Conservation (phyloP, 306 rosid species). For the Rosa chinensis region DNA sequence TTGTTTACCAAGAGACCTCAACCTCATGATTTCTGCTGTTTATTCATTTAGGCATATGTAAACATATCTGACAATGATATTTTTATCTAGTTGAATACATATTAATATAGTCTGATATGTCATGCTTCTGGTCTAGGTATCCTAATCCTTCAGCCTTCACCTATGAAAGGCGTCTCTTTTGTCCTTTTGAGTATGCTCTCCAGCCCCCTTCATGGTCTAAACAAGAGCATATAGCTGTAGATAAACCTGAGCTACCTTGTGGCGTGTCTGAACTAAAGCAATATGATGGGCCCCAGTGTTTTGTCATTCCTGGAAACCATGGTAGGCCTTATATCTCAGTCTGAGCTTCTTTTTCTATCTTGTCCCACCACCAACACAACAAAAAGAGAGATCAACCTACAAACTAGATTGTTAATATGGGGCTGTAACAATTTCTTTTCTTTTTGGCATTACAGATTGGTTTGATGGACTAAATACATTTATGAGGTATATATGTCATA, state of each 20-base stretch:
- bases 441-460: slow-evolving; percentile 69
- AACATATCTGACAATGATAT: background rate
- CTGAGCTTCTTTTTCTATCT: slow-evolving; percentile 22
- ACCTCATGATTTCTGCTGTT: background rate
- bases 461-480: slow-evolving; percentile 97
- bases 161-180: slow-evolving; percentile 82
- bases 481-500: slow-evolving; percentile 92
- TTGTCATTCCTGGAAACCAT: slow-evolving; percentile 94
- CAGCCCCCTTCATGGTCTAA: slow-evolving; percentile 89
- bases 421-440: background rate
- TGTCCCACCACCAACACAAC: background rate
- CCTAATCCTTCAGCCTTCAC: slow-evolving; percentile 94
- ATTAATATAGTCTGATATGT: background rate
- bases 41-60: background rate
- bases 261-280: slow-evolving; percentile 64
- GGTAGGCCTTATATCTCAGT: slow-evolving; percentile 52
- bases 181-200: slow-evolving; percentile 95
- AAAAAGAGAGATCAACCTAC: background rate
- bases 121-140: slow-evolving; percentile 52
- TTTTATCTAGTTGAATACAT: slow-evolving; percentile 7
- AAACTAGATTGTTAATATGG: slow-evolving; percentile 2
- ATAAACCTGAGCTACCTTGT: slow-evolving; percentile 81
- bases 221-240: slow-evolving; percentile 68
- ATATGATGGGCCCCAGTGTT: slow-evolving; percentile 92
- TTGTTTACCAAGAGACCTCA: background rate